A percentile compares a stretch with the other conserved stretches of the same genome.
These are phyloP conservation scores for Selenicereus undatus DNA, from an alignment of 148 eudicot genomes.

Conservation along the genomic window DNA sequence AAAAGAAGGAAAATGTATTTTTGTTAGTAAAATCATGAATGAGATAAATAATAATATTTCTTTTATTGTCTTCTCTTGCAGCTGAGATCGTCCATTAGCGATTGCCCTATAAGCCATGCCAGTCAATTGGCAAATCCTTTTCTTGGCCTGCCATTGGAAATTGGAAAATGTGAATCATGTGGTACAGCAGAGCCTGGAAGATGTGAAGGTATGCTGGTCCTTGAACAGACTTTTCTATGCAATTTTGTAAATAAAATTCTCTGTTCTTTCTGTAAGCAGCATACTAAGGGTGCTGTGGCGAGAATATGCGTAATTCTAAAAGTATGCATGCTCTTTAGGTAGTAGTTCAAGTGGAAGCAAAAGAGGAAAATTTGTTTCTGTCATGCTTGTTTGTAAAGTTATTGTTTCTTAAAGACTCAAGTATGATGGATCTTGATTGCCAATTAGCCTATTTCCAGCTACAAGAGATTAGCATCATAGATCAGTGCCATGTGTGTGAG, in stretches of 20 bases:
- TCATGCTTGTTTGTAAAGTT: neutral
- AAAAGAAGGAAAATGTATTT: too few relatives aligned
- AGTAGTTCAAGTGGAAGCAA: neutral
- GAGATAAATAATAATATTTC: neutral
- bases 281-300: neutral
- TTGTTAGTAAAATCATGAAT: neutral
- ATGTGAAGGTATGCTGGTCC: conserved; percentile 65
- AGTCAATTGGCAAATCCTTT: conserved; percentile 79
- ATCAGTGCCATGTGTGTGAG: neutral
- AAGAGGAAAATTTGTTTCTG: neutral
- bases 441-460: neutral
- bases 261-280: neutral
- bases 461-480: neutral
- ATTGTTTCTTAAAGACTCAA: neutral
- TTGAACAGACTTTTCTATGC: conserved; percentile 2
- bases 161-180: conserved; percentile 80
- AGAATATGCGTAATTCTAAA: neutral
- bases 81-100: conserved; percentile 67
- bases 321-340: neutral
- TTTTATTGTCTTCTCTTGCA: conserved; percentile 17
- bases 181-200: conserved; percentile 72
- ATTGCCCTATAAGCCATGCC: conserved; percentile 71
- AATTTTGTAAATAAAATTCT: neutral
- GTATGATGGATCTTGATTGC: neutral
- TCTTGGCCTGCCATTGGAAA: conserved; percentile 74